A percentile compares a stretch with the other conserved stretches of the same genome.
phyloP scores from a whole-genome alignment of 345 rosid species.

The Clausena lansium region DNA sequence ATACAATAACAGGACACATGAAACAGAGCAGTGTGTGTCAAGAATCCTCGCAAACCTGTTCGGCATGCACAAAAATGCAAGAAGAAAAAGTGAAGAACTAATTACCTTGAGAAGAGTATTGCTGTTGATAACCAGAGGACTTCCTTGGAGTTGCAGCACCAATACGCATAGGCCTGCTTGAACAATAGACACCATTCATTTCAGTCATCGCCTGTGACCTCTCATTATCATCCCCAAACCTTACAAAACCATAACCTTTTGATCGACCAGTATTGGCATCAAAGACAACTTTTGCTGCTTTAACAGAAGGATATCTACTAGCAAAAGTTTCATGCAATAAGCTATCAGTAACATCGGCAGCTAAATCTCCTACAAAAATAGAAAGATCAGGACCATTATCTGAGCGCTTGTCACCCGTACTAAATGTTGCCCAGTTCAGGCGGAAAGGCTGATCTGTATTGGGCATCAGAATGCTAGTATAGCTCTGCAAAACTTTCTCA shows the following conservation, averaged over 20 bases:
- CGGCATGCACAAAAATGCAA: background rate
- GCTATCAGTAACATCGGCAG: conserved; percentile 85
- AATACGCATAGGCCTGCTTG: conserved; percentile 92
- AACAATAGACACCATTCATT: conserved; percentile 91
- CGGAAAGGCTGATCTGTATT: conserved; percentile 87
- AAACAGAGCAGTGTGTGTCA: background rate
- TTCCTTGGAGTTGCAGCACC: conserved; percentile 96
- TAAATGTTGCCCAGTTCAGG: conserved; percentile 97
- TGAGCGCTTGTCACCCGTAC: conserved; percentile 78
- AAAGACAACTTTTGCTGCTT: conserved; percentile 86
- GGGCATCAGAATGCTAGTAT: conserved; percentile 65
- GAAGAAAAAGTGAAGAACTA: conserved; percentile 16
- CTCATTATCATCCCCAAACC: conserved; percentile 89
- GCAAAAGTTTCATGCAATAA: conserved; percentile 74
- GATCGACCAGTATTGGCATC: conserved; percentile 96
- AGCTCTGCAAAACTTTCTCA: conserved; percentile 77
- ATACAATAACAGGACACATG: background rate
- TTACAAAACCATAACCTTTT: conserved; percentile 96
- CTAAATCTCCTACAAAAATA: conserved; percentile 94
- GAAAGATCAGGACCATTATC: conserved; percentile 91
- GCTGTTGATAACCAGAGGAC: conserved; percentile 79
- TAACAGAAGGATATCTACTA: conserved; percentile 74
- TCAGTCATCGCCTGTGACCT: conserved; percentile 83
- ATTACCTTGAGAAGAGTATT: conserved; percentile 54
- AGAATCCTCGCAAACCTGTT: too few species aligned